Evolutionary conservation across 768 basidiomycete species (phyloP).

Genomic region (Xerocomellus intermedius): DNA sequence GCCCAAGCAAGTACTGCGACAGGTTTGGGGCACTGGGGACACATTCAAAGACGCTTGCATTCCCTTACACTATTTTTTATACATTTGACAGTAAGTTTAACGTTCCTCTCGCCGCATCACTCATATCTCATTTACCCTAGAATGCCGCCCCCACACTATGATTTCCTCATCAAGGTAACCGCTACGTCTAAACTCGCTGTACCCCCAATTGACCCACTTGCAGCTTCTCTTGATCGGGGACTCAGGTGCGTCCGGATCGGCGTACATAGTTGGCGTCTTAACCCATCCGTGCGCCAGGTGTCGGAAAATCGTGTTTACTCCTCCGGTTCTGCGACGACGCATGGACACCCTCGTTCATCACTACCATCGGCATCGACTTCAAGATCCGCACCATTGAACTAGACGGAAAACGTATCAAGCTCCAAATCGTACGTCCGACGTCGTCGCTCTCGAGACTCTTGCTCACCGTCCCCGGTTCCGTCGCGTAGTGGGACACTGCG

Average conservation of each 20-base stretch:
- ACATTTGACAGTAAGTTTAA: not conserved
- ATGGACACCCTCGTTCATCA: conserved; percentile 99
- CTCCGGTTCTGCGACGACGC: conserved; percentile 98
- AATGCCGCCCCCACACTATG: conserved; percentile 94
- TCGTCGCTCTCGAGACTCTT: not conserved
- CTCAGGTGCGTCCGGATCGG: conserved; percentile 57
- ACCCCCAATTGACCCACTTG: not conserved
- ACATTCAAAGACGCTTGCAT: not conserved
- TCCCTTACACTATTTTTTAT: not conserved
- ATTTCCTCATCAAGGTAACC: conserved; percentile 88
- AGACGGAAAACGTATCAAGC: conserved; percentile 96
- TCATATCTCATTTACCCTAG: conserved; percentile 4
- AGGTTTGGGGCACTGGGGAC: not conserved
- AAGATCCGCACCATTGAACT: conserved; percentile 99
- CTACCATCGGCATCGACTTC: conserved; percentile 99
- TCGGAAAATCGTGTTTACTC: conserved; percentile 95
- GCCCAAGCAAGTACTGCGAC: not conserved
- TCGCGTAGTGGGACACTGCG: conserved; percentile 92
- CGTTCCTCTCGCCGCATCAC: not conserved
- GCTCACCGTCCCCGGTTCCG: not conserved
- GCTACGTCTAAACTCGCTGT: conserved; percentile 6
- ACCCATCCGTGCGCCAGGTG: conserved; percentile 51
- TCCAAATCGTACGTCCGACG: conserved; percentile 82
- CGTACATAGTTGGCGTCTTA: not conserved
- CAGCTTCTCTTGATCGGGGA: conserved; percentile 95